phyloP scores from a whole-genome alignment of 2,329 filamentous ascomycete species.

The Arthroderma sp. region DNA sequence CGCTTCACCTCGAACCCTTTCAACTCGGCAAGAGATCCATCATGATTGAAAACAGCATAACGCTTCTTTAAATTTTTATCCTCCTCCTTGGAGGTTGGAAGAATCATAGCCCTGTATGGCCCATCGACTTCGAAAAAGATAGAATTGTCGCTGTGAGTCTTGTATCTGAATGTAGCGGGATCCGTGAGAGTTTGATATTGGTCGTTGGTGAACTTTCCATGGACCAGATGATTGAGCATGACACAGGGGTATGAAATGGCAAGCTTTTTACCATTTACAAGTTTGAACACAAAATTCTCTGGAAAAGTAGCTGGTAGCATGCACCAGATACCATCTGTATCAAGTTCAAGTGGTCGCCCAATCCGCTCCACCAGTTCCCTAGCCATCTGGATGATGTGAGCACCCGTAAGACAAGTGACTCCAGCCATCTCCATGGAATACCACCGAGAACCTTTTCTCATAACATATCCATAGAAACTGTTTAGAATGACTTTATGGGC shows the following conservation, averaged over 20 bases:
- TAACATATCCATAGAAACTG: slow-evolving; percentile 98
- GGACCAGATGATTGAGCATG: slow-evolving; percentile 97
- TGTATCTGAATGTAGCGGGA: slow-evolving; percentile 68
- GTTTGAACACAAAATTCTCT: slow-evolving; percentile 86
- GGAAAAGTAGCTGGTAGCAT: slow-evolving; percentile 94
- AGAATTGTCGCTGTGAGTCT: slow-evolving; percentile 95
- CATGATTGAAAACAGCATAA: slow-evolving; percentile 97
- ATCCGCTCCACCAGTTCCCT: slow-evolving; percentile 86
- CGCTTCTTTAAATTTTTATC: slow-evolving; percentile 99
- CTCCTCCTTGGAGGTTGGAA: slow-evolving; percentile 95
- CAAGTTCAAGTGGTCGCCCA: slow-evolving; percentile 80
- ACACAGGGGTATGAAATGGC: slow-evolving; percentile 96
- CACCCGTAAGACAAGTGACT: slow-evolving; percentile 91
- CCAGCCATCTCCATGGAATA: slow-evolving; percentile 99
- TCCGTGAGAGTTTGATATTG: slow-evolving; percentile 90
- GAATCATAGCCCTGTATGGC: slow-evolving; percentile 91
- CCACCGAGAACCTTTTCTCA: slow-evolving; percentile 97
- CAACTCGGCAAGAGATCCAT: slow-evolving; percentile 84
- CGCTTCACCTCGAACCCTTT: slow-evolving; percentile 98
- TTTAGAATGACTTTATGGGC: slow-evolving; percentile 99
- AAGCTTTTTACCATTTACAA: slow-evolving; percentile 93
- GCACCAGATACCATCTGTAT: slow-evolving; percentile 99
- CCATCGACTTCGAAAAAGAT: slow-evolving; percentile 99
- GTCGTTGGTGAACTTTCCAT: slow-evolving; percentile 88
- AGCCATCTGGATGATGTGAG: slow-evolving; percentile 93